These are phyloP conservation scores for Collybia sp. DNA, from an alignment of 768 basidiomycete species.

Conservation along the genomic window DNA sequence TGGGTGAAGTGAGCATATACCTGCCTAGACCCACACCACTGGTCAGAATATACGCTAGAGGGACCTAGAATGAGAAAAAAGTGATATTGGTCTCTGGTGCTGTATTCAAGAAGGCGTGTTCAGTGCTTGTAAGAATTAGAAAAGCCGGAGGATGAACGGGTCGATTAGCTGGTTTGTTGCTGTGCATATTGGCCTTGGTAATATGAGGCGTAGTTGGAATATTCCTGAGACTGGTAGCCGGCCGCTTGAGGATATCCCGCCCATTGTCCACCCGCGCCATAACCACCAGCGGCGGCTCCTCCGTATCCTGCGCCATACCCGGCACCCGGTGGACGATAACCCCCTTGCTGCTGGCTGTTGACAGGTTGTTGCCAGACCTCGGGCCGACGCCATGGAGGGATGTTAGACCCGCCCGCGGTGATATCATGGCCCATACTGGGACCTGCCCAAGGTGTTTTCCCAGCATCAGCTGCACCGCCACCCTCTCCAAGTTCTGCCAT, in stretches of 20 bases:
- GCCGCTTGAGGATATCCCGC: constrained; percentile 44
- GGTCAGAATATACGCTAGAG: too few relatives aligned
- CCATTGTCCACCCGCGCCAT: constrained; percentile 39
- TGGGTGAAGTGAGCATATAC: too few relatives aligned
- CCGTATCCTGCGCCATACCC: constrained; percentile 49
- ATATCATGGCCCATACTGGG: constrained; percentile 57
- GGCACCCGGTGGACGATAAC: constrained; percentile 67
- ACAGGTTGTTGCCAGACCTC: constrained; percentile 74
- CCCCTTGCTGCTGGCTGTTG: constrained; percentile 43
- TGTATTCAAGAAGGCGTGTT: constrained; percentile 3
- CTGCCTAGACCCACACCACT: too few relatives aligned
- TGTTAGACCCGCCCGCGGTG: constrained; percentile 70
- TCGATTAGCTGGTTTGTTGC: constrained; percentile 48
- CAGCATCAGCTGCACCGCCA: constrained; percentile 50
- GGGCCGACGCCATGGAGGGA: constrained; percentile 89
- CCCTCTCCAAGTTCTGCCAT: constrained; percentile 98
- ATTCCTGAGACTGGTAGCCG: constrained; percentile 61
- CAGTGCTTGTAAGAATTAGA: constrained; percentile 37
- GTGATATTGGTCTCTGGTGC: constrained; percentile 29
- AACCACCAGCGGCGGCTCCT: constrained; percentile 31
- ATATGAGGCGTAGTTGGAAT: constrained; percentile 80
- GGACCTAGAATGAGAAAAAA: constrained; percentile 13
- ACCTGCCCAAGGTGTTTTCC: constrained; percentile 48
- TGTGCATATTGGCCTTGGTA: constrained; percentile 87
- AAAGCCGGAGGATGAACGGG: constrained; percentile 16